Conservation (phyloP, 352 stramenopile genomes). For the Pythium rishiriense region DNA sequence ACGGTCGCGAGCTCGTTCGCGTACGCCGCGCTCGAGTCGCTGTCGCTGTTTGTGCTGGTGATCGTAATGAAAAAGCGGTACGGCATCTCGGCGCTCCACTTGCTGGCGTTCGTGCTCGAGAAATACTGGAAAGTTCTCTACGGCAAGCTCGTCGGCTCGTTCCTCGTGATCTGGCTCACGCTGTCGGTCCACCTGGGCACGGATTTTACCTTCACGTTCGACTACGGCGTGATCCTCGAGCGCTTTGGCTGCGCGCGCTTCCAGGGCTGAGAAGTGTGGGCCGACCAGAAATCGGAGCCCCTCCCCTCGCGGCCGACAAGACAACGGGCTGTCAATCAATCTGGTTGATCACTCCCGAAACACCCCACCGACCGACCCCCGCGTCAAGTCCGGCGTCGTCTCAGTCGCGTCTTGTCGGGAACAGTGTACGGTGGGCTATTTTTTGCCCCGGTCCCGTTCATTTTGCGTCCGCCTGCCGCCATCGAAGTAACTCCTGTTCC, state of each 20-base stretch:
- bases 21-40: conserved; percentile 38
- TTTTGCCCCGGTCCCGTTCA: no score
- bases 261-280: neutral
- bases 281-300: neutral
- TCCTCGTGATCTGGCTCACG: conserved; percentile 15
- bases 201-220: conserved; percentile 19
- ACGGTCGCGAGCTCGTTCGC: neutral
- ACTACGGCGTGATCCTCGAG: conserved; percentile 21
- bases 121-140: conserved; percentile 36
- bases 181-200: conserved; percentile 17
- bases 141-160: conserved; percentile 34
- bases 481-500: no score
- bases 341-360: no score
- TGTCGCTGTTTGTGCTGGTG: conserved; percentile 30
- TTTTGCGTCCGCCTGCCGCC: no score
- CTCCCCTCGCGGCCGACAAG: no score
- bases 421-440: no score
- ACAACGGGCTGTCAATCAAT: no score
- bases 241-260: conserved; percentile 6
- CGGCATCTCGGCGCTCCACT: conserved; percentile 26
- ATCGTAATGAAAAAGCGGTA: conserved; percentile 24
- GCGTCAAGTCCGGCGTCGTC: no score
- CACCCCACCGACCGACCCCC: no score
- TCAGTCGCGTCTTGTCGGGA: no score
- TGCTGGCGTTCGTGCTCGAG: conserved; percentile 41